Evolutionary conservation across 108 stramenopile species (phyloP), one percentile per base, ranked within the genome.

Genomic region (Discostella stelligeroides): DNA sequence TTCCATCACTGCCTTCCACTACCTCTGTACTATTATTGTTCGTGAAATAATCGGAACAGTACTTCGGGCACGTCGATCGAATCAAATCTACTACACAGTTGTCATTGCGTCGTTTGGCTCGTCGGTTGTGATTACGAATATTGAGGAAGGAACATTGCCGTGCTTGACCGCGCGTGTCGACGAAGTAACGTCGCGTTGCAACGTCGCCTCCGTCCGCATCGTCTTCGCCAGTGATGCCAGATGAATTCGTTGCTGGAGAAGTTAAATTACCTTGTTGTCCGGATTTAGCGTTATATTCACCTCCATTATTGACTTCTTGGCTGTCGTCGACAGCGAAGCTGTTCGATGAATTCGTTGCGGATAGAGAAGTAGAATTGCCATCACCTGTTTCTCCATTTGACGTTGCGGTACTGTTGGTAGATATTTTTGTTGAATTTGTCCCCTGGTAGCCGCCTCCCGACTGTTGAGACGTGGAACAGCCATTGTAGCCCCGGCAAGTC

Each of bases 401-500:
- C n/a, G 53, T 25, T 55, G 25, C 37, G 38, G 13, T 40, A 54
- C 57, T 18, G 50, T 59, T 28, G 0, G 34, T 0, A 18, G 25
- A 20, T 30, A 29, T 27, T 4, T 29, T 48, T 34, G 27, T 18
- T 50, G 34, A 23, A 24, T 47, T 14, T 24, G 2, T 21, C 17
- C 57, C 43, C 48, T 47, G 18, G 27, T 34, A 11, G 13, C 15
- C 56, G 27, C 14, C 40, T 55, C 51, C 41, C 8, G 43, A 6
- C 43, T 54, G 6, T 18, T 18, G 57, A 20, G 15, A 6, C 37
- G 39, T 20, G 28, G 58, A 42, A 23, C 76, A 77, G n/a, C 62
- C 76, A 61, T 77, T 77, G 63, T 77, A 70, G 7, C 62, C 69
- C 30, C 64, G 45, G 10, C 76, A 77, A 7, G 58, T 66, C 39